These are phyloP conservation scores for Zasmidium angulare DNA, from an alignment of 2,329 filamentous ascomycete species.

Conservation along the genomic window DNA sequence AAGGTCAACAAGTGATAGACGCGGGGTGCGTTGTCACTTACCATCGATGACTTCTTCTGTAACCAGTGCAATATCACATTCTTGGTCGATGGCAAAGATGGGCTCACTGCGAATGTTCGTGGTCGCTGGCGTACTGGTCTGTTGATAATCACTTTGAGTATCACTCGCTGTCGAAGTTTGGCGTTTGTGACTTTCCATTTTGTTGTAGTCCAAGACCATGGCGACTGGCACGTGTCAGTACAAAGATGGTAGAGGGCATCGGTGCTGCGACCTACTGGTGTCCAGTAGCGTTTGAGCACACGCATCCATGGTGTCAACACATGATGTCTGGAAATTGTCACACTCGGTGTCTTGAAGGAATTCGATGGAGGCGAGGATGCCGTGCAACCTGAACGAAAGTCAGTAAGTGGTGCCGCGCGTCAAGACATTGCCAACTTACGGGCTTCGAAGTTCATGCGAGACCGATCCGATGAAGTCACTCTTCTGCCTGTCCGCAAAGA, in stretches of 20 bases:
- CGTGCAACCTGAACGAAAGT: conserved; percentile 19
- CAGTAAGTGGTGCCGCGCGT: too few species aligned
- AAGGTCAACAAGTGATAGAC: not conserved
- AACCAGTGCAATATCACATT: conserved; percentile 18
- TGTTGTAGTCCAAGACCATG: conserved; percentile 25
- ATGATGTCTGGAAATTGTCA: conserved; percentile 24
- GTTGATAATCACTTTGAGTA: conserved; percentile 8
- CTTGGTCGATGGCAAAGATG: conserved; percentile 19
- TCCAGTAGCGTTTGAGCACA: conserved; percentile 21
- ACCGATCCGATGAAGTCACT: conserved; percentile 45
- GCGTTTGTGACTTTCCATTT: conserved; percentile 15
- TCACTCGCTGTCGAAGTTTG: conserved; percentile 8
- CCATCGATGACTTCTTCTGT: conserved; percentile 24
- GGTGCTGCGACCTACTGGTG: conserved; percentile 6
- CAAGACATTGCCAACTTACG: not conserved
- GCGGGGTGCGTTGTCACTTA: not conserved
- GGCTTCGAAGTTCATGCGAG: conserved; percentile 35
- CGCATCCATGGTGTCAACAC: conserved; percentile 23
- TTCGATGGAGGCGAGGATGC: conserved; percentile 36
- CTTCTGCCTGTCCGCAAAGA: conserved; percentile 46
- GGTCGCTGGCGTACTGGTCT: conserved; percentile 11
- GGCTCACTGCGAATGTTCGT: conserved; percentile 12
- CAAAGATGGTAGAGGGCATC: too few species aligned
- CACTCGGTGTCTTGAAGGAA: conserved; percentile 48
- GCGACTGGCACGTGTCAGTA: conserved; percentile 4